Conservation (phyloP, 176 grass and related monocot genomes). For the Carex scoparia region DNA sequence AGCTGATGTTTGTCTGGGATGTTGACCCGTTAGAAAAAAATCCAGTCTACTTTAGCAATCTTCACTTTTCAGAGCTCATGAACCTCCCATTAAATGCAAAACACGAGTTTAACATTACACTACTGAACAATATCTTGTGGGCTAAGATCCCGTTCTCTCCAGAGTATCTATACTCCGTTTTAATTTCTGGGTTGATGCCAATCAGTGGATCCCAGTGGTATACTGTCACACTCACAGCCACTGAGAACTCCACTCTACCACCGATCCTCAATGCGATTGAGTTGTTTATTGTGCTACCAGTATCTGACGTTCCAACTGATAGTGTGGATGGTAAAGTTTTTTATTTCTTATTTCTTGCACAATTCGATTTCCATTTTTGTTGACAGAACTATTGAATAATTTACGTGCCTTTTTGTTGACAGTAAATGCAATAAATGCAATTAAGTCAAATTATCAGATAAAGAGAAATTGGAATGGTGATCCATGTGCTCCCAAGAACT, state of each 20-base stretch:
- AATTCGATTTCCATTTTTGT: neutral
- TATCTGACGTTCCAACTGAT: slow-evolving; percentile 17
- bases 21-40: neutral
- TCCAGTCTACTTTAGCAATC: neutral
- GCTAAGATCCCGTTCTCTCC: neutral
- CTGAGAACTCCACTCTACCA: slow-evolving; percentile 26
- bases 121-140: neutral
- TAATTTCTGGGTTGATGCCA: neutral
- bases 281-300: slow-evolving; percentile 19
- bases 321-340: slow-evolving; percentile 33
- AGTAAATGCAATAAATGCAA: slow-evolving; percentile 54
- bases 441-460: slow-evolving; percentile 38
- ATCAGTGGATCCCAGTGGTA: neutral
- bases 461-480: slow-evolving; percentile 55
- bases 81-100: neutral
- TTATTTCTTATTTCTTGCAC: neutral
- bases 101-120: slow-evolving; percentile 9
- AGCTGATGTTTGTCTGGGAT: slow-evolving; percentile 13
- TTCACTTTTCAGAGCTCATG: slow-evolving; percentile 15
- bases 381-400: neutral
- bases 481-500: slow-evolving; percentile 38
- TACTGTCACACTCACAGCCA: neutral
- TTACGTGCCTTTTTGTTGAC: neutral
- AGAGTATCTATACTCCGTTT: neutral
- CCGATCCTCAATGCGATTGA: slow-evolving; percentile 35